Evolutionary conservation across 257 asterid species (phyloP).

Genomic region (Cordia subcordata): DNA sequence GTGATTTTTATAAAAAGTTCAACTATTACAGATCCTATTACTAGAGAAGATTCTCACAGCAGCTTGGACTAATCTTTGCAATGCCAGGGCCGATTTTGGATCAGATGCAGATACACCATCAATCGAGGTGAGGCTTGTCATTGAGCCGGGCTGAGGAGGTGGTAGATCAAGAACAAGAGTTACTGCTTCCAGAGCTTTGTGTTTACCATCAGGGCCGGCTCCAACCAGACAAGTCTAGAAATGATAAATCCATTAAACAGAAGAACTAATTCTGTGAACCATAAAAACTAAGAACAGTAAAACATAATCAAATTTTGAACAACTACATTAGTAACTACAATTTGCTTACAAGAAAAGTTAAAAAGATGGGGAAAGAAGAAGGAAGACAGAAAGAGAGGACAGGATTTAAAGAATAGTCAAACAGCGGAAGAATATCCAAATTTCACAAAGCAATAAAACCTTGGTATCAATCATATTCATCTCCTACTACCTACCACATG

Average conservation of each 20-base stretch:
- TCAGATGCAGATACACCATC: conserved; percentile 92
- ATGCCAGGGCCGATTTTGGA: conserved; percentile 96
- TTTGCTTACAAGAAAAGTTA: background rate
- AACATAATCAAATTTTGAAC: too few species aligned
- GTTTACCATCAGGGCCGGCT: conserved; percentile 98
- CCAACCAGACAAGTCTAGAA: conserved; percentile 95
- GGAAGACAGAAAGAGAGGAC: too few species aligned
- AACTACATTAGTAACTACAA: too few species aligned
- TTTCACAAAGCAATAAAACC: too few species aligned
- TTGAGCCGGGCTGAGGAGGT: conserved; percentile 96
- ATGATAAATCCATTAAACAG: conserved; percentile 15
- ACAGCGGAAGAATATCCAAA: too few species aligned
- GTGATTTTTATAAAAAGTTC: conserved; percentile 6
- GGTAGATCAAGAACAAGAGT: conserved; percentile 98
- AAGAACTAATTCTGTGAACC: background rate
- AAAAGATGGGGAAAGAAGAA: background rate
- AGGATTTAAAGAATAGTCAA: too few species aligned
- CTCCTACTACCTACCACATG: too few species aligned
- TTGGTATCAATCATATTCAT: too few species aligned
- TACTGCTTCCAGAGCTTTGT: conserved; percentile 96
- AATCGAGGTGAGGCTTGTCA: conserved; percentile 65
- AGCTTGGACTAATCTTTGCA: conserved; percentile 97
- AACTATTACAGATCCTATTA: conserved; percentile 11
- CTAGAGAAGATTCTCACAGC: conserved; percentile 57
- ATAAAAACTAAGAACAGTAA: background rate